Percentiles rank a stretch among this genome's conserved stretches.
Evolutionary conservation across 2,329 filamentous ascomycete genomes (phyloP).

Genomic region (Talaromyces sp.): DNA sequence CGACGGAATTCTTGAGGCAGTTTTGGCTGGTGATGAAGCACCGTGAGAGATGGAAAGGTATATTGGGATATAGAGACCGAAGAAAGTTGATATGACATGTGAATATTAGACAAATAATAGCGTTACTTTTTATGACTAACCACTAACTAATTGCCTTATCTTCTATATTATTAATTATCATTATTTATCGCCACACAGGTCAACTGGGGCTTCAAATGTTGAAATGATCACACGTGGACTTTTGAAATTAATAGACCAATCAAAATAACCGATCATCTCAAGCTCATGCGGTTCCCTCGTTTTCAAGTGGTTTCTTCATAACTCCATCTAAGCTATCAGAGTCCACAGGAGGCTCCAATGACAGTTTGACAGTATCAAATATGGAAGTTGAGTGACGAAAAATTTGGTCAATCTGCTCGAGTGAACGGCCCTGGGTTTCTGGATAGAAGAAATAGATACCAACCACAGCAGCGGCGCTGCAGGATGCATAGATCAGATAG

Average conservation of each 20-base stretch:
- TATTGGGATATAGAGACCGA: not conserved
- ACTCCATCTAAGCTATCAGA: not conserved
- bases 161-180: not conserved
- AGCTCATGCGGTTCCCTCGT: not conserved
- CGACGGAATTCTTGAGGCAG: slow-evolving; percentile 10
- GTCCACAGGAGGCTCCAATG: not conserved
- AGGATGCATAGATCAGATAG: not conserved
- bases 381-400: slow-evolving; percentile 13
- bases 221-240: too few species aligned
- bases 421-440: slow-evolving; percentile 15
- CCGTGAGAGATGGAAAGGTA: not conserved
- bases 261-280: not conserved
- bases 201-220: not conserved
- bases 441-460: not conserved
- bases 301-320: not conserved
- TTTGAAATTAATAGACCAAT: not conserved
- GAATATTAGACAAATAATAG: not conserved
- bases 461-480: not conserved
- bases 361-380: slow-evolving; percentile 13
- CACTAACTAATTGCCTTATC: too few species aligned
- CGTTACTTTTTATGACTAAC: too few species aligned
- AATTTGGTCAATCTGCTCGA: slow-evolving; percentile 23
- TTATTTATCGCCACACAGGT: not conserved
- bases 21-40: not conserved
- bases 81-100: not conserved